Evolutionary conservation across 2,329 filamentous ascomycete genomes (phyloP), one percentile per base, ranked within the genome.

Genomic region (Colletotrichum tanaceti): DNA sequence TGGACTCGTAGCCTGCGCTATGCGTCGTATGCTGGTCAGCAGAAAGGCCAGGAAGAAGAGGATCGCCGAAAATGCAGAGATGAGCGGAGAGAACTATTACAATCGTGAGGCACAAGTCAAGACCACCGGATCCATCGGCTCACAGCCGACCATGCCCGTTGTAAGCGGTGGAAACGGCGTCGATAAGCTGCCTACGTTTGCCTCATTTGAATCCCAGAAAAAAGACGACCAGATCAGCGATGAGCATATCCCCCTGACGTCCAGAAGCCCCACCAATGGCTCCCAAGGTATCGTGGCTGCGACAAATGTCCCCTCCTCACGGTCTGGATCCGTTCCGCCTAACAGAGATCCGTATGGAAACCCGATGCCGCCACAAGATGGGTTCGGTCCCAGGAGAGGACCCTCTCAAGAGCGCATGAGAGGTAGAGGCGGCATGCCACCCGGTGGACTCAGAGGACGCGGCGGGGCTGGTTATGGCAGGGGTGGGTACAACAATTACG

Each of bases 51-150:
- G 94, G 71, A 94, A 96, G 85, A 93, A 91, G 83, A 89, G 93
- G 53, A 97, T 98, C 76, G 93, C 90, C 2, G 92, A 97, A 79
- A 97, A 98, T 77, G 93, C 94, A 9, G 94, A 98, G 77, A 98
- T 98, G 94, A 98, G 93, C 77, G 95, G 95, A 35, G 90, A 96
- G 75, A 96, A 94, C 76, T 98, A 91, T 78, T 98, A 97, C 80
- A 91, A 90, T 74, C 86, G 90, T 68, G 88, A 91, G 79, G 85
- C 83, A 44, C 85, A 88, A 70, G 80, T 83, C 58, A 85, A 89
- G 70, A 76, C 84, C 43, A 74, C 79, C 46, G 77, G 80, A 9
- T 76, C 77, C 3, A 77, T 80, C 2, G 77, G 81, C 39, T 80
- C 84, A 71, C 86, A 91, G 71, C 87, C 89, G 9, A 88, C 88